phyloP scores from a whole-genome alignment of 805 yeast genomes.

The Cyberlindnera saturnus region DNA sequence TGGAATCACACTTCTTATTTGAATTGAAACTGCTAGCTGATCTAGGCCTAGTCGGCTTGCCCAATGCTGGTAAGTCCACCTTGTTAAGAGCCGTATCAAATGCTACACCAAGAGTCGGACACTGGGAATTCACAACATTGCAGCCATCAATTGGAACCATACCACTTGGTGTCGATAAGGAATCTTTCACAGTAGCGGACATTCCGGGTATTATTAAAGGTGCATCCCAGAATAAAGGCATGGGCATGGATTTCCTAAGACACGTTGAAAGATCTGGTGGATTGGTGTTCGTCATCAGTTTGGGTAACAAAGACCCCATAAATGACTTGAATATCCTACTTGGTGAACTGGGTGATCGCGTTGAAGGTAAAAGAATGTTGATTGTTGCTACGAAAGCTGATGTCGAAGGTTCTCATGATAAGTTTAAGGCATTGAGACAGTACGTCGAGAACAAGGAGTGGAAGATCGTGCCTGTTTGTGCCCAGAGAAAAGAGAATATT shows the following conservation, averaged over 20 bases:
- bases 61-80: slow-evolving; percentile 96
- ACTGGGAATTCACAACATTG: slow-evolving; percentile 94
- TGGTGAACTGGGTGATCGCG: slow-evolving; percentile 66
- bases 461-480: slow-evolving; percentile 83
- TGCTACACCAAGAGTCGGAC: slow-evolving; percentile 89
- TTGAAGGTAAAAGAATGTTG: slow-evolving; percentile 55
- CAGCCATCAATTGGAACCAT: slow-evolving; percentile 92
- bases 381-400: slow-evolving; percentile 96
- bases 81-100: slow-evolving; percentile 78
- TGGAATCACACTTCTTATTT: slow-evolving; percentile 62
- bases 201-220: slow-evolving; percentile 94
- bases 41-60: slow-evolving; percentile 88
- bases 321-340: slow-evolving; percentile 57
- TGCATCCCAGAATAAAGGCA: slow-evolving; percentile 78
- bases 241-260: slow-evolving; percentile 88
- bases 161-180: slow-evolving; percentile 52
- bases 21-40: slow-evolving; percentile 90
- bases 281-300: slow-evolving; percentile 75
- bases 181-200: slow-evolving; percentile 86
- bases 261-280: slow-evolving; percentile 93
- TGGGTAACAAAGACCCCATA: slow-evolving; percentile 64
- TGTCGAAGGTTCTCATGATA: slow-evolving; percentile 44
- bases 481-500: slow-evolving; percentile 63
- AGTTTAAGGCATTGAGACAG: slow-evolving; percentile 38
- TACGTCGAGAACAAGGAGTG: slow-evolving; percentile 44